Conservation (phyloP, 2,329 filamentous ascomycete species). For the Dactylonectria macrodidyma region DNA sequence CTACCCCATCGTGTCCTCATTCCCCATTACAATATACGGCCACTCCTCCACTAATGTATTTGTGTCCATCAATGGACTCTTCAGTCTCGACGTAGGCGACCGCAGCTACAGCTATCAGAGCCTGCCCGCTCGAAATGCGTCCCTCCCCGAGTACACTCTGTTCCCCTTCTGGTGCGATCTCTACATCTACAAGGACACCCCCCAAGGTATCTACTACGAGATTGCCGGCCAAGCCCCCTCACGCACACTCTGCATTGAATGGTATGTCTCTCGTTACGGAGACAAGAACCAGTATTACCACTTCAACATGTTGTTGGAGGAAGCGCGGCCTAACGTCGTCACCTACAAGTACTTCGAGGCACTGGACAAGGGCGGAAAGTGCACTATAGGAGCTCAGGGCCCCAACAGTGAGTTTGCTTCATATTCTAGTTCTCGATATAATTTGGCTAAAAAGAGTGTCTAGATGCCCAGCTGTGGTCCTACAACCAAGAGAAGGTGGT, state of each 20-base stretch:
- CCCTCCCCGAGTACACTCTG: slow-evolving; percentile 8
- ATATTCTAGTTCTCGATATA: background rate
- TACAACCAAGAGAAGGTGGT: slow-evolving; percentile 3
- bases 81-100: slow-evolving; percentile 9
- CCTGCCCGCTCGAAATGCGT: background rate
- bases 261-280: slow-evolving; percentile 12
- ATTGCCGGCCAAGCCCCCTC: slow-evolving; percentile 9
- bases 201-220: slow-evolving; percentile 14
- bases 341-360: slow-evolving; percentile 17
- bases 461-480: slow-evolving; percentile 9
- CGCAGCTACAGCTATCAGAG: background rate
- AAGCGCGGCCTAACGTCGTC: slow-evolving; percentile 7
- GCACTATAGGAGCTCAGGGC: slow-evolving; percentile 12
- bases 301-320: slow-evolving; percentile 13
- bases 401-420: background rate
- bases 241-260: slow-evolving; percentile 12
- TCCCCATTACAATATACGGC: slow-evolving; percentile 8
- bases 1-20: slow-evolving; percentile 8
- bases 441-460: background rate
- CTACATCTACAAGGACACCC: slow-evolving; percentile 20
- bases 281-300: slow-evolving; percentile 16
- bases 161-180: slow-evolving; percentile 24
- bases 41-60: slow-evolving; percentile 14
- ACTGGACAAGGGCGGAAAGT: slow-evolving; percentile 4
- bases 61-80: slow-evolving; percentile 7